Base-by-base conservation (phyloP, 202 grass and related monocot species). In the Saccharum hybrid region DNA sequence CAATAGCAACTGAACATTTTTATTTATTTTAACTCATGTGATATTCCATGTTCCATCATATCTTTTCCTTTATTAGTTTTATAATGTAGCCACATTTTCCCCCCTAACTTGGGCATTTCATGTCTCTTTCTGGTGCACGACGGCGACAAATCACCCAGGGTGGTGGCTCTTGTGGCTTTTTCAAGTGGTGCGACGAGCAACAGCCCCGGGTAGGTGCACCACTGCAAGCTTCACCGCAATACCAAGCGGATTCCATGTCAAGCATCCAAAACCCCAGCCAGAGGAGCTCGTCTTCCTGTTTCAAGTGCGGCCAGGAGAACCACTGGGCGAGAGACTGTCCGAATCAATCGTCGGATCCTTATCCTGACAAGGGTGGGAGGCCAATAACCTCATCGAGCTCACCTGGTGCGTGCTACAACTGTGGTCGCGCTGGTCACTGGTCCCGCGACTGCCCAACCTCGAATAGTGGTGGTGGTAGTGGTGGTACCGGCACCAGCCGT, bases 241-340 rank as follows among this genome's bases (percentile, higher is more conserved):
- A 79, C 71, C 85, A 65, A 63, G 31, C 41, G 6, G 71, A 68
- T 41, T 82, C n/a, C 13, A 76, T 81, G 67, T 70, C 82, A 64
- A 82, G 76, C 49, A 48, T 78, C 81, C 90, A 88, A 72, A 77
- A 69, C 49, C 76, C 68, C 30, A 74, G 72, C 85, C 78, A 84
- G 46, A 72, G 73, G 46, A 86, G 74, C 82, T 83, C 40, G 16
- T 93, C 86, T 8, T 83, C 86, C 65, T 97, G 95, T 85, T 97
- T 93, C 74, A 94, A 82, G 72, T 91, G 88, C 16, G 92, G 94
- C n/a, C 88, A 86, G 78, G 89, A 89, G 63, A 89, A 83, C 54
- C 94, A 97, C 37, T 92, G 94, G 94, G 90, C 94, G 3, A 89
- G 80, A 59, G 90, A 94, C 23, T 97, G 92, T 42, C 82, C 88